A percentile compares a stretch with the other conserved stretches of the same genome.
These are phyloP conservation scores for Calonectria multiphialidica DNA, from an alignment of 2,329 filamentous ascomycete genomes.

Conservation along the genomic window DNA sequence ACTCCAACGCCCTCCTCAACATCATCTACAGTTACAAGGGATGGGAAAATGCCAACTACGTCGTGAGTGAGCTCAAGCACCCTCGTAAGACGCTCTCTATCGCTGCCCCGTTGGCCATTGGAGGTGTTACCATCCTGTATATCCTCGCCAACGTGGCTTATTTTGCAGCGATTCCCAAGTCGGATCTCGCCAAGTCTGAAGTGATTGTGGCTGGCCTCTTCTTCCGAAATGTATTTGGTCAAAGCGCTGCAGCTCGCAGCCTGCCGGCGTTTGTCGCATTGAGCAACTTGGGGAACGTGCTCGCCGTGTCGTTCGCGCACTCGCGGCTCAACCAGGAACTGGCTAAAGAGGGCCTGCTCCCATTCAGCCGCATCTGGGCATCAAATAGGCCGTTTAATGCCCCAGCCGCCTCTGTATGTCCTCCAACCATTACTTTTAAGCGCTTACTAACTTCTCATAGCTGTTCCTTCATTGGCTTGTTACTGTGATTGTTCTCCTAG, in stretches of 20 bases:
- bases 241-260: slow-evolving; percentile 60
- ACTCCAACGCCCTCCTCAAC: slow-evolving; percentile 68
- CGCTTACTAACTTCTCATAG: slow-evolving; percentile 38
- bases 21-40: slow-evolving; percentile 73
- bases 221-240: slow-evolving; percentile 72
- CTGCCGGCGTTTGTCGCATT: slow-evolving; percentile 70
- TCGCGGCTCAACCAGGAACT: slow-evolving; percentile 73
- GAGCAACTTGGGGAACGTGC: slow-evolving; percentile 72
- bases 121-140: slow-evolving; percentile 70
- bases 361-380: slow-evolving; percentile 75
- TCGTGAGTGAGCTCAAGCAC: slow-evolving; percentile 68
- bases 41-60: slow-evolving; percentile 75
- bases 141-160: slow-evolving; percentile 75
- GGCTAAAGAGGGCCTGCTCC: slow-evolving; percentile 77
- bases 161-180: slow-evolving; percentile 72
- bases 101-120: slow-evolving; percentile 69
- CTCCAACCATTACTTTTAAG: not conserved
- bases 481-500: slow-evolving; percentile 73
- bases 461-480: slow-evolving; percentile 76
- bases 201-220: slow-evolving; percentile 72
- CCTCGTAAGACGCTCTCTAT: slow-evolving; percentile 66
- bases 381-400: slow-evolving; percentile 77
- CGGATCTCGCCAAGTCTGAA: slow-evolving; percentile 67
- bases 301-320: slow-evolving; percentile 71
- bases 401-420: slow-evolving; percentile 65